Base-by-base conservation (phyloP, 2,329 filamentous ascomycete genomes). In the Anisogramma anomala region DNA sequence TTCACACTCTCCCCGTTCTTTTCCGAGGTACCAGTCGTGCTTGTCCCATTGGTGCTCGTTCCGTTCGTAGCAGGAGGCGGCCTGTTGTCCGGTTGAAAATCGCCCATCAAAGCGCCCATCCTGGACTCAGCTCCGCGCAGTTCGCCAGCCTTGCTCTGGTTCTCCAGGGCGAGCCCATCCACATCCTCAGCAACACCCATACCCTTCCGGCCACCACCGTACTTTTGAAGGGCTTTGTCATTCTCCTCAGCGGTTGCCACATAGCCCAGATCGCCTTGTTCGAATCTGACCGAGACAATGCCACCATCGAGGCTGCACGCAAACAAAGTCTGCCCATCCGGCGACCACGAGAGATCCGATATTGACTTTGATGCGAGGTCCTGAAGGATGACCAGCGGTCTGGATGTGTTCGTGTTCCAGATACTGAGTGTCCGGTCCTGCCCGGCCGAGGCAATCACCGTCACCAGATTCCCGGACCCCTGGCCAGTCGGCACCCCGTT, bases 51-150 rank as follows among this genome's bases (percentile, higher is more conserved):
- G 3, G 58, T 48, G 48, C 70, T 84, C 59, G 57, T 65, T 0
- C 71, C 71, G 40, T 74, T 74, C 19, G 64, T 62, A n/a, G 57
- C 64, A 39, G 65, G 59, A 4, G 63, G 59, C 7, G 62, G 58
- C 37, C 68, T 65, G 3, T 69, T 65, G 3, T 72, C 60, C 2
- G 71, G 65, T 39, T 71, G 71, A 14, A 74, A 72, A 55, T 94
- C 88, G 5, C 89, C 89, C 91, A 98, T 98, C 27, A 98, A 64
- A n/a, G 89, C 89, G 10, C 91, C 91, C 91, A 98, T 98, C 50
- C 89, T 77, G 2, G 87, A 91, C 62, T 98, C 85, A 0, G 89
- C 88, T 4, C 83, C 88, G 49, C 82, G 84, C 23, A 89, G 73
- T 58, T 98, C 91, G 17, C 83, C 89, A 32, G 82, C 87, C 57